Evolutionary conservation across 2,329 filamentous ascomycete genomes (phyloP).

Genomic region (Fusarium secorum): DNA sequence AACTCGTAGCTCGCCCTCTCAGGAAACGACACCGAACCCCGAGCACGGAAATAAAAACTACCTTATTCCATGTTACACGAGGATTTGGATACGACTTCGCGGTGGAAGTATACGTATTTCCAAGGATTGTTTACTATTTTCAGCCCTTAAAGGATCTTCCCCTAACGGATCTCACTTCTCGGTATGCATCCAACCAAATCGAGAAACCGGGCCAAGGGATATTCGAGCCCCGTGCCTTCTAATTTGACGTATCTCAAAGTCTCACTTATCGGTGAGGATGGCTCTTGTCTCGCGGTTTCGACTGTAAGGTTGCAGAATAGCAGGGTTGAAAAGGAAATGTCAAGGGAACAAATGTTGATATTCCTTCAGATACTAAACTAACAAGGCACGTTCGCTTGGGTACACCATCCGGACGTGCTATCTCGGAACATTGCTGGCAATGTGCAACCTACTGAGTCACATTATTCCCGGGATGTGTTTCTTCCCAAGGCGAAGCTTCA

Average conservation of each 20-base stretch:
- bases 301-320: slow-evolving; percentile 4
- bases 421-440: slow-evolving; percentile 1
- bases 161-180: slow-evolving; percentile 8
- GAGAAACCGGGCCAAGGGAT: background rate
- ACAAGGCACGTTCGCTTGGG: slow-evolving; percentile 4
- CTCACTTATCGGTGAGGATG: slow-evolving; percentile 11
- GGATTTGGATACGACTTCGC: slow-evolving; percentile 1
- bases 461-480: slow-evolving; percentile 12
- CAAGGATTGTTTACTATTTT: slow-evolving; percentile 26
- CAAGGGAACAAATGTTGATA: background rate
- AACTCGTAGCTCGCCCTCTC: background rate
- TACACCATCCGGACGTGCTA: slow-evolving; percentile 19
- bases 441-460: slow-evolving; percentile 6
- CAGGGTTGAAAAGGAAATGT: slow-evolving; percentile 18
- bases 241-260: slow-evolving; percentile 11
- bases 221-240: slow-evolving; percentile 3
- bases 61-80: background rate
- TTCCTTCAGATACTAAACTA: background rate
- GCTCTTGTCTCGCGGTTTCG: background rate
- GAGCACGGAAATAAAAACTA: slow-evolving; percentile 2
- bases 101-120: background rate
- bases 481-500: background rate
- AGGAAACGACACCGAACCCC: background rate
- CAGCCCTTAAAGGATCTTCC: slow-evolving; percentile 4
- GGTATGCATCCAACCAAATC: slow-evolving; percentile 17